Percentiles rank a stretch among this genome's conserved stretches.
These are phyloP conservation scores for Phylloporus scabripes DNA, from an alignment of 768 basidiomycete species.

Conservation along the genomic window DNA sequence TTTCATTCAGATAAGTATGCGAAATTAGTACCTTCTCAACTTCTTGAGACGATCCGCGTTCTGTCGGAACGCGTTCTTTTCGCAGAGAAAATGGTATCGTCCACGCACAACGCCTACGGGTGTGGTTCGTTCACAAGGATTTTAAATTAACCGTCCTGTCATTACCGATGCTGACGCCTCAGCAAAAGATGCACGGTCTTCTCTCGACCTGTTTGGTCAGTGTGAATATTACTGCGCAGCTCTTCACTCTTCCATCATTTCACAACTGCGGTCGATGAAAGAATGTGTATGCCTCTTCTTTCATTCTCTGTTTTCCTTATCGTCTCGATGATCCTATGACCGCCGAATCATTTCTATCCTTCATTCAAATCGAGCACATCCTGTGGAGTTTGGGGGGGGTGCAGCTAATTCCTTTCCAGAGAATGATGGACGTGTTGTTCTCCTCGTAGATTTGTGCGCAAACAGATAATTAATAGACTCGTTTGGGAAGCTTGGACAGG, in stretches of 20 bases:
- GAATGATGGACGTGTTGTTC: too few species aligned
- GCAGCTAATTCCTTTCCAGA: too few species aligned
- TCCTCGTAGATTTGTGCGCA: background rate
- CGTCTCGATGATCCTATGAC: background rate
- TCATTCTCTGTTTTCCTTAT: background rate
- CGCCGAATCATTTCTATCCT: background rate
- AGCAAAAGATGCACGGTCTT: background rate
- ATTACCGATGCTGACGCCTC: constrained; percentile 14
- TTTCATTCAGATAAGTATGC: background rate
- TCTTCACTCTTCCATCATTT: constrained; percentile 6
- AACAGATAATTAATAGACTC: background rate
- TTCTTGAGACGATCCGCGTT: constrained; percentile 22
- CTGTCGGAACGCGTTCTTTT: background rate
- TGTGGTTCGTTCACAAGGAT: constrained; percentile 2
- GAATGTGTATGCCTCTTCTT: background rate
- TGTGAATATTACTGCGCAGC: constrained; percentile 1
- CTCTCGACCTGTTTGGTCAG: constrained; percentile 3
- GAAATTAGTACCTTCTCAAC: constrained; percentile 17
- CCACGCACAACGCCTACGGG: constrained; percentile 2
- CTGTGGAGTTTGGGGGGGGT: too few species aligned
- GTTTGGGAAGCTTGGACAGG: constrained; percentile 3
- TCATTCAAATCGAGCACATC: background rate
- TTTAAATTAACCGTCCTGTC: constrained; percentile 3
- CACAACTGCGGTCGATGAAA: background rate
- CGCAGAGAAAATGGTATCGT: constrained; percentile 6